Percentiles rank a stretch among this genome's conserved stretches.
phyloP scores from a whole-genome alignment of 164 flowering plant species.

The Macadamia tetraphylla region DNA sequence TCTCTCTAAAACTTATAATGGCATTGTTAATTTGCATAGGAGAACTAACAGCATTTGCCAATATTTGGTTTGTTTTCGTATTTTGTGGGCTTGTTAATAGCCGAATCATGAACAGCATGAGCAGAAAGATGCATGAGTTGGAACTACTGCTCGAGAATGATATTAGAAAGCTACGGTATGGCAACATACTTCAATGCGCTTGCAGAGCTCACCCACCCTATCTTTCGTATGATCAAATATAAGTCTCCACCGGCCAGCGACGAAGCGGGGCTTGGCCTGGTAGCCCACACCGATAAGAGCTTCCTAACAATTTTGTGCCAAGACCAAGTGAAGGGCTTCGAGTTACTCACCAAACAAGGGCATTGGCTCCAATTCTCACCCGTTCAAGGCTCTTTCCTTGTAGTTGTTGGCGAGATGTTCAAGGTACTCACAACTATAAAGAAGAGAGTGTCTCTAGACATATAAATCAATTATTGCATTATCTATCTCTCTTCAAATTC shows the following conservation, averaged over 20 bases:
- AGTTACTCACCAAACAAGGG: constrained; percentile 30
- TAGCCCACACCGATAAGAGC: constrained; percentile 31
- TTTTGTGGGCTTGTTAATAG: constrained; percentile 1
- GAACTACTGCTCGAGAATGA: constrained; percentile 17
- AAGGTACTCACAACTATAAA: constrained; percentile 19
- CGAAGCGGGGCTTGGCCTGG: constrained; percentile 22
- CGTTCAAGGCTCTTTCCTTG: constrained; percentile 18
- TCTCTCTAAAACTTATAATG: no score
- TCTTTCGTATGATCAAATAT: constrained; percentile 44
- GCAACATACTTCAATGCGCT: constrained; percentile 8
- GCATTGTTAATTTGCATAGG: no score
- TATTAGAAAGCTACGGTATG: constrained; percentile 18
- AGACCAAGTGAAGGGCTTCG: constrained; percentile 33
- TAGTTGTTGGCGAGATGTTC: constrained; percentile 38
- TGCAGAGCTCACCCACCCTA: constrained; percentile 7
- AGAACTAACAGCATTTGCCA: no score
- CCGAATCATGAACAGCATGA: constrained; percentile 23
- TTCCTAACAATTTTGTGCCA: constrained; percentile 13
- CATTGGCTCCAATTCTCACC: constrained; percentile 24
- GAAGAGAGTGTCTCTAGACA: no score
- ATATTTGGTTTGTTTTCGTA: neutral
- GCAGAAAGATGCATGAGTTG: constrained; percentile 32
- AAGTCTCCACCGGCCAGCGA: constrained; percentile 14
- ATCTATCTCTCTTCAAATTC: no score
- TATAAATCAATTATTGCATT: no score